Evolutionary conservation across 139 green algal species (phyloP).

Genomic region (Tetraselmis chui): DNA sequence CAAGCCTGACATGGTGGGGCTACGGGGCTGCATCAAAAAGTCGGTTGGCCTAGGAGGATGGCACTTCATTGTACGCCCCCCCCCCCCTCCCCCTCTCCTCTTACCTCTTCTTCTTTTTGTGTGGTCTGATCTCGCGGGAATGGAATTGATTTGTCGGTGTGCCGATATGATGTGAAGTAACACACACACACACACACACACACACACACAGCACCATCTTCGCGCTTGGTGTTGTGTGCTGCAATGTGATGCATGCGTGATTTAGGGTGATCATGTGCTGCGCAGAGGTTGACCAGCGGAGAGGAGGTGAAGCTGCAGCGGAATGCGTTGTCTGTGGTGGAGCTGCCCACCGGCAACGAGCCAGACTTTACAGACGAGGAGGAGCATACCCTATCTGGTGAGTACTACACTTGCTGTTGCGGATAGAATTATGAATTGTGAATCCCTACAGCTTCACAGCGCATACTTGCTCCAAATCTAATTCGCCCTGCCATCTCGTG

Average conservation of each 20-base stretch:
- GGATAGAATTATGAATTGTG: not conserved
- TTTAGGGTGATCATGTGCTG: not conserved
- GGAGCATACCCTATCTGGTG: no score
- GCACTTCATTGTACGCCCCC: constrained; percentile 50
- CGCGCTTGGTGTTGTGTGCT: not conserved
- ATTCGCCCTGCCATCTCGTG: no score
- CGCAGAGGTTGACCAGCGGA: constrained; percentile 45
- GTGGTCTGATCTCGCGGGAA: no score
- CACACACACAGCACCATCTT: not conserved
- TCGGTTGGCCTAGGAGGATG: constrained; percentile 64
- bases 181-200: not conserved
- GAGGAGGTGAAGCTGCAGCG: constrained; percentile 66
- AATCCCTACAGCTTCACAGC: not conserved
- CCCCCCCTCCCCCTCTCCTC: not conserved
- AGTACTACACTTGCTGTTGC: not conserved
- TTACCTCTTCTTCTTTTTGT: not conserved
- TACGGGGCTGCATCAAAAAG: constrained; percentile 46
- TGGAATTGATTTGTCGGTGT: not conserved
- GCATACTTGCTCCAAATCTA: no score
- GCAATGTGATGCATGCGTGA: not conserved
- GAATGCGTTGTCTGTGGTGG: constrained; percentile 61
- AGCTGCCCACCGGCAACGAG: constrained; percentile 34
- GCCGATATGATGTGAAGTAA: no score
- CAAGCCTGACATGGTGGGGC: constrained; percentile 20
- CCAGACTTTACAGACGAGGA: not conserved